Conservation (phyloP, 768 basidiomycete genomes). For the Fistulinella prunicolor region DNA sequence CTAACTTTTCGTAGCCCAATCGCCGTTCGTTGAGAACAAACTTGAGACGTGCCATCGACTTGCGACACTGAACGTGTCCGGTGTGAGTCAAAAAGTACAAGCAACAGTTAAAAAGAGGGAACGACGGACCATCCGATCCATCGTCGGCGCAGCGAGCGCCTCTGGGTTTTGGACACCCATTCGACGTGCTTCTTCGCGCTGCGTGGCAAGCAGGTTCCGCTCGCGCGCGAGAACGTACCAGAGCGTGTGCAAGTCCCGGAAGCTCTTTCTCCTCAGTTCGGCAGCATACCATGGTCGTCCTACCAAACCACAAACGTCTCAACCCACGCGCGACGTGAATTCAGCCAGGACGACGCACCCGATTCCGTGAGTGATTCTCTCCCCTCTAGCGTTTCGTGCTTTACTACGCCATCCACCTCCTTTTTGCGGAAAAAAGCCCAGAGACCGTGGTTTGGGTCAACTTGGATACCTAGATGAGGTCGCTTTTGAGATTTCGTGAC, state of each 20-base stretch:
- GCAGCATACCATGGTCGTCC: conserved; percentile 85
- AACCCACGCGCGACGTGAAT: background rate
- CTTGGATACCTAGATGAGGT: conserved; percentile 41
- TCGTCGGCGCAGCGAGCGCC: conserved; percentile 27
- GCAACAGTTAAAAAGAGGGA: background rate
- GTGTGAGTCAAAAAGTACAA: conserved; percentile 2
- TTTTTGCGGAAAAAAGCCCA: conserved; percentile 75
- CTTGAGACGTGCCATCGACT: conserved; percentile 97
- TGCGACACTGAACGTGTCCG: conserved; percentile 64
- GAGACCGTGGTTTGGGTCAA: conserved; percentile 67
- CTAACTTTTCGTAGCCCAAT: conserved; percentile 61
- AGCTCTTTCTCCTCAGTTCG: conserved; percentile 90
- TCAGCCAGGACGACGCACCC: conserved; percentile 29
- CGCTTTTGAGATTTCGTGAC: conserved; percentile 34
- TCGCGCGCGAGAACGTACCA: conserved; percentile 96
- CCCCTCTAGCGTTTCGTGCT: conserved; percentile 48
- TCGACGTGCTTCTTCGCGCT: conserved; percentile 73
- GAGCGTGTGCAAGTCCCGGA: conserved; percentile 88
- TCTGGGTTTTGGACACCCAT: conserved; percentile 41
- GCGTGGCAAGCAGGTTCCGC: conserved; percentile 86
- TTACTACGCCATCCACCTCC: conserved; percentile 47
- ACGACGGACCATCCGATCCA: conserved; percentile 45
- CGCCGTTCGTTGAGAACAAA: conserved; percentile 88
- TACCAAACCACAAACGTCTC: conserved; percentile 31
- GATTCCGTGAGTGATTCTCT: conserved; percentile 32